phyloP scores from a whole-genome alignment of 371 early-diverging fungal genomes.

The Massospora cicadina region DNA sequence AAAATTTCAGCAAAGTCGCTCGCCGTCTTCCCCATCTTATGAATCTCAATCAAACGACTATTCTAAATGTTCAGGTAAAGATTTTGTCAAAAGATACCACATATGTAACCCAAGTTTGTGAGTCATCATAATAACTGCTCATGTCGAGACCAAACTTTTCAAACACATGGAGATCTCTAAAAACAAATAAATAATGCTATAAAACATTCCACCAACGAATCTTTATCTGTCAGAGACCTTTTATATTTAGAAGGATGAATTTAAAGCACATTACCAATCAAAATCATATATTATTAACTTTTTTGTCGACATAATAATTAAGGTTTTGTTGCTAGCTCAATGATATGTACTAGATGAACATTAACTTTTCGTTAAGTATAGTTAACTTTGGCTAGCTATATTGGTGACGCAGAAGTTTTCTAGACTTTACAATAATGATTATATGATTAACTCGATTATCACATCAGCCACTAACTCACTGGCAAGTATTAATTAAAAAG shows the following conservation, averaged over 20 bases:
- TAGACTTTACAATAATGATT: no score
- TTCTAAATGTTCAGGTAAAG: not conserved
- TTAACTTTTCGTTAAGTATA: no score
- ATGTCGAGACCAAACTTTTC: not conserved
- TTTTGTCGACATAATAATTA: not conserved
- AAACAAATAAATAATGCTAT: not conserved
- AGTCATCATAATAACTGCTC: not conserved
- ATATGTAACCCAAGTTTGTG: not conserved
- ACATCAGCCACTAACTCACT: no score
- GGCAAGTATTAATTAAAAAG: no score
- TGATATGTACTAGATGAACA: no score
- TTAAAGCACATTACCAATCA: not conserved
- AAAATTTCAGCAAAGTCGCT: not conserved
- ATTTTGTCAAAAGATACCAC: not conserved
- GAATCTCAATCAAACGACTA: not conserved
- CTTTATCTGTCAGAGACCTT: slow-evolving; percentile 4
- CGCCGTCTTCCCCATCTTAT: not conserved
- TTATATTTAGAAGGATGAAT: not conserved
- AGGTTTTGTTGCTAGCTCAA: no score
- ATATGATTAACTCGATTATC: no score
- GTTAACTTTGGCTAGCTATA: no score
- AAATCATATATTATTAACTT: slow-evolving; percentile 1
- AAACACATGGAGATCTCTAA: slow-evolving; percentile 1
- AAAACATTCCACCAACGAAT: slow-evolving; percentile 1
- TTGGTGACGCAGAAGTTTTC: no score